Percentiles rank a stretch among this genome's conserved stretches.
Evolutionary conservation across 1,284 basidiomycete genomes (phyloP).

Genomic region (Apiotrichum domesticum): DNA sequence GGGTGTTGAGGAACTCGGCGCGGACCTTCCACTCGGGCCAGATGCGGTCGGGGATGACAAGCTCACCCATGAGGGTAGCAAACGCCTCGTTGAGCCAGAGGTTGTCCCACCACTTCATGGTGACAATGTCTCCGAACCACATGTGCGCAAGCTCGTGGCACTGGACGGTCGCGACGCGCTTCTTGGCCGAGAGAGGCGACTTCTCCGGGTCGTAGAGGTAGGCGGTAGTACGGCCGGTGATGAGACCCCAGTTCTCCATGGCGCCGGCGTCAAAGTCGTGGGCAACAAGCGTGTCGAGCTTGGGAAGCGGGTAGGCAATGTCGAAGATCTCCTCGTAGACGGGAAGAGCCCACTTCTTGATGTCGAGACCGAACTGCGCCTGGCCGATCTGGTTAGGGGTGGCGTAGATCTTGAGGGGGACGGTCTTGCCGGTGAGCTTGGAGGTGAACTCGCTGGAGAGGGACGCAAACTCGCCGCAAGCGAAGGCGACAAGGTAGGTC

Average conservation of each 20-base stretch:
- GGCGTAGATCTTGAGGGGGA: conserved; percentile 82
- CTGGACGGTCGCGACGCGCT: conserved; percentile 63
- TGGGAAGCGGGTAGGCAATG: conserved; percentile 85
- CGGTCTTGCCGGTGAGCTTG: conserved; percentile 70
- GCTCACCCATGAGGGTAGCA: conserved; percentile 78
- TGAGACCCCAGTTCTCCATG: conserved; percentile 95
- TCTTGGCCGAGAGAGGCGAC: conserved; percentile 68
- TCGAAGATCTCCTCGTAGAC: conserved; percentile 91
- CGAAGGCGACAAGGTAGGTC: conserved; percentile 85
- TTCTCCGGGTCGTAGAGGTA: conserved; percentile 77
- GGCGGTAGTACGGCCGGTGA: conserved; percentile 79
- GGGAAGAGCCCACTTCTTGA: conserved; percentile 78
- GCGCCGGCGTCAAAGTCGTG: conserved; percentile 87
- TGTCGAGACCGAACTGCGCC: conserved; percentile 68
- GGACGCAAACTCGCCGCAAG: conserved; percentile 74
- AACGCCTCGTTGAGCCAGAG: conserved; percentile 71
- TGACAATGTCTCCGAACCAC: conserved; percentile 84
- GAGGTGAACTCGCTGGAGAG: conserved; percentile 72
- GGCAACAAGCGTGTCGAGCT: conserved; percentile 78
- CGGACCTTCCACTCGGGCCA: conserved; percentile 55
- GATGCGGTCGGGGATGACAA: conserved; percentile 71
- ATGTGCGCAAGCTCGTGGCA: conserved; percentile 47
- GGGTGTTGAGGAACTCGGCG: conserved; percentile 52
- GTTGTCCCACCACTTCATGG: conserved; percentile 92
- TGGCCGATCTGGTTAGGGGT: conserved; percentile 78